Conservation (phyloP, 2,329 filamentous ascomycete species). For the Diaporthe citri region DNA sequence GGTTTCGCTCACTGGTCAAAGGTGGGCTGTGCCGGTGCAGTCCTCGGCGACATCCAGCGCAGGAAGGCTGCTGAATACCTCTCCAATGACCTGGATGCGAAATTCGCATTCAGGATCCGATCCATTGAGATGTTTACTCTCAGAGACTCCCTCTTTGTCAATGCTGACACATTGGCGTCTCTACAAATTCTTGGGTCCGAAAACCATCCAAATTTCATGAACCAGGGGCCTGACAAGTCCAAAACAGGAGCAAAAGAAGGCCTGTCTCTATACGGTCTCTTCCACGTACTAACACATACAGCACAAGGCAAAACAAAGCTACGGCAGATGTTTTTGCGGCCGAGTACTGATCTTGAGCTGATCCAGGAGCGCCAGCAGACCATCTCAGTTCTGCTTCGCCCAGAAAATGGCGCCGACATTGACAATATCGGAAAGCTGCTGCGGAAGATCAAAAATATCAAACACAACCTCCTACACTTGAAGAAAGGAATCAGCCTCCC, state of each 20-base stretch:
- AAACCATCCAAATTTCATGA: slow-evolving; percentile 84
- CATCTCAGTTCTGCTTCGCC: slow-evolving; percentile 74
- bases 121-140: slow-evolving; percentile 83
- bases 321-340: slow-evolving; percentile 85
- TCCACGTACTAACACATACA: slow-evolving; percentile 80
- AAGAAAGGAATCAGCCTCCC: slow-evolving; percentile 79
- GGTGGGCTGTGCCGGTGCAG: slow-evolving; percentile 87
- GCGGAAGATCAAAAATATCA: slow-evolving; percentile 81
- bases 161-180: slow-evolving; percentile 81
- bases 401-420: slow-evolving; percentile 73
- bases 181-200: slow-evolving; percentile 89
- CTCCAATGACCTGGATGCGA: slow-evolving; percentile 67
- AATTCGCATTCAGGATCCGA: slow-evolving; percentile 70
- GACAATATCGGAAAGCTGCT: slow-evolving; percentile 71
- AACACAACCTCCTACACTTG: slow-evolving; percentile 75
- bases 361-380: slow-evolving; percentile 81
- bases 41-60: slow-evolving; percentile 83
- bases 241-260: slow-evolving; percentile 80
- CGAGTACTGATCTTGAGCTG: slow-evolving; percentile 74
- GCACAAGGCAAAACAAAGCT: slow-evolving; percentile 82
- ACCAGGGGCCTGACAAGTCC: slow-evolving; percentile 74
- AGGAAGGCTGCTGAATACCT: slow-evolving; percentile 73
- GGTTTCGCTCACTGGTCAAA: slow-evolving; percentile 45
- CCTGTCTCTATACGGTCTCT: slow-evolving; percentile 86
- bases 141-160: slow-evolving; percentile 78